A percentile compares a stretch with the other conserved stretches of the same genome.
phyloP scores from a whole-genome alignment of 106 monocot species.

The Agapanthus africanus region DNA sequence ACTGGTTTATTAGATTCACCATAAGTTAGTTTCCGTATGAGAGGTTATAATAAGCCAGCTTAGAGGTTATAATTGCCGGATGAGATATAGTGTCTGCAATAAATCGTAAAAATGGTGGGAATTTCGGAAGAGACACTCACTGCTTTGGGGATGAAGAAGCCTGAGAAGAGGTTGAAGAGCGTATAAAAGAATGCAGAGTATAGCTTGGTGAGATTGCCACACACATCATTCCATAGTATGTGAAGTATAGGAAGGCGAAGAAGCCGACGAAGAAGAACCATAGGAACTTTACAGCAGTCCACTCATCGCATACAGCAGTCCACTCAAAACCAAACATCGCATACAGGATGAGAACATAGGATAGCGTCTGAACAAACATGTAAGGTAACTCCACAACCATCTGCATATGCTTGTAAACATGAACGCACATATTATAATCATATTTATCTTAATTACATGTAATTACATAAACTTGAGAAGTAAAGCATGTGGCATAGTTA shows the following conservation, averaged over 20 bases:
- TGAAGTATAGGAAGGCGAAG: constrained; percentile 54
- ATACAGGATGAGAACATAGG: constrained; percentile 40
- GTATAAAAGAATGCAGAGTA: constrained; percentile 37
- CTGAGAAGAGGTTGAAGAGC: constrained; percentile 68
- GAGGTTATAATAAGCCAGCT: too few species aligned
- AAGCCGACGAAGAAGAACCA: constrained; percentile 50
- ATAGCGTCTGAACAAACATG: constrained; percentile 30
- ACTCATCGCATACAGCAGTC: too few species aligned
- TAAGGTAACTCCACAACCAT: constrained; percentile 58
- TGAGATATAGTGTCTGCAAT: too few species aligned
- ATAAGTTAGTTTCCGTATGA: too few species aligned
- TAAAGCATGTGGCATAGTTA: constrained; percentile 13
- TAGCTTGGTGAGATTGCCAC: constrained; percentile 48
- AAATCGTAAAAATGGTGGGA: background rate
- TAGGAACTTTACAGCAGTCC: constrained; percentile 46
- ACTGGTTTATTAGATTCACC: too few species aligned
- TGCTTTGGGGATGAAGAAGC: constrained; percentile 58
- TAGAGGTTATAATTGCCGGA: too few species aligned
- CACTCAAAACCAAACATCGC: constrained; percentile 43
- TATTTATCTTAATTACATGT: background rate
- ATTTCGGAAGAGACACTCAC: constrained; percentile 22
- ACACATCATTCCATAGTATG: constrained; percentile 68
- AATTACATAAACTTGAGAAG: too few species aligned
- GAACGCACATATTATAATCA: background rate
- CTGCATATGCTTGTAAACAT: constrained; percentile 19